Percentiles rank a stretch among this genome's conserved stretches.
These are phyloP conservation scores for Jatropha podagrica DNA, from an alignment of 441 rosid species.

Conservation along the genomic window DNA sequence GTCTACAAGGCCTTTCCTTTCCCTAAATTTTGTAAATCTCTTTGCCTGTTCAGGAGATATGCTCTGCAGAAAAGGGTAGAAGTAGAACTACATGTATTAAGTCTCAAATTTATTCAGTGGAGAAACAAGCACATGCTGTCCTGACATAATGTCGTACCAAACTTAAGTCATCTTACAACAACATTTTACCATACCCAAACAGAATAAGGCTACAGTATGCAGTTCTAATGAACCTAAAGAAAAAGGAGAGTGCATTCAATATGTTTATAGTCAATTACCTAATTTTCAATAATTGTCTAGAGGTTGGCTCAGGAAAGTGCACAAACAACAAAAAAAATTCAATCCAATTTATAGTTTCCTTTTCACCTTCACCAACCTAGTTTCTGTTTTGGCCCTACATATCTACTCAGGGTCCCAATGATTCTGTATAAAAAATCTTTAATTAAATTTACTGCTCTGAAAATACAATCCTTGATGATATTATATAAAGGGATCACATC, in stretches of 20 bases:
- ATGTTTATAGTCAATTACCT: background rate
- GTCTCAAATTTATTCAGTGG: constrained; percentile 17
- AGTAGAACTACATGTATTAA: constrained; percentile 20
- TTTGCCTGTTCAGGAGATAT: constrained; percentile 88
- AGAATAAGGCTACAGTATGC: background rate
- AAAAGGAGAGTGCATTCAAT: background rate
- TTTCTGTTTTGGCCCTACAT: background rate
- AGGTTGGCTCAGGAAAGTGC: background rate
- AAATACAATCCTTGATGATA: background rate
- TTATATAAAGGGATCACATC: background rate
- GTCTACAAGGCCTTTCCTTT: constrained; percentile 89
- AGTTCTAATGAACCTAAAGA: constrained; percentile 1
- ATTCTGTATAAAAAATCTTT: background rate
- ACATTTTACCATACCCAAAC: background rate
- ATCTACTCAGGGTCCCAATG: background rate
- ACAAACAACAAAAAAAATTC: background rate
- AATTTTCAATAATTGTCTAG: background rate
- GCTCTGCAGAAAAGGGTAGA: constrained; percentile 49
- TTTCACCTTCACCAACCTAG: background rate
- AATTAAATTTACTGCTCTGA: background rate
- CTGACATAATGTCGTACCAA: background rate
- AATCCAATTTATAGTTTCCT: background rate
- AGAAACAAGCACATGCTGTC: constrained; percentile 2
- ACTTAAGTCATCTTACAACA: background rate
- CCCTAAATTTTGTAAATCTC: constrained; percentile 91